Evolutionary conservation across 208 protist species (phyloP), one percentile per base, ranked within the genome.

Genomic region (Naegleria fowleri): DNA sequence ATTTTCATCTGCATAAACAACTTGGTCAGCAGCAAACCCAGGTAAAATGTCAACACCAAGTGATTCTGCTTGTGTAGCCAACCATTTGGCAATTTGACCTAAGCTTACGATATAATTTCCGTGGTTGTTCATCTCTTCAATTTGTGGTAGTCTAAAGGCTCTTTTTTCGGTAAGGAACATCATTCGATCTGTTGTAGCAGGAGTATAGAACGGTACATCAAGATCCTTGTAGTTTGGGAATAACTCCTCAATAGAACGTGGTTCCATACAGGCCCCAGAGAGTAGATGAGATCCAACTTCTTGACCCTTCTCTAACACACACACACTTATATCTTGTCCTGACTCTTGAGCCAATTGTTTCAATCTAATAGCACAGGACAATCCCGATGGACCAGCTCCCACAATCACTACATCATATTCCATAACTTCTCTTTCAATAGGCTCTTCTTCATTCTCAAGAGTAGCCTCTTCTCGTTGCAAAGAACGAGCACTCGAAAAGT

Each of bases 391-490:
- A 51, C 98, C 98, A 48, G 95, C 98, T 22, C 98, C 98, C 16
- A 99, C 96, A 90, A 99, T 95, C 13, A 99, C 95, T n/a, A 99
- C 98, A 92, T 99, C 98, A 90, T 97, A 98, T 84, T 98, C 96
- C 93, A 98, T 97, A 6, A 94, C 92, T 33, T 97, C 96, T 51
- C 97, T 95, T 88, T 95, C 93, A 86, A 97, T 79, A 36, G 67
- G 67, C 36, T 79, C 67, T 79, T 79, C 67, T 79, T 79, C 67
- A 48, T 48, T 48, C 43, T 48, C 43, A 48, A 48, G 43, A 48
- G 7, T 1, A 1, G 43, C 43, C 43, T 48, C 43, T 48, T 48
- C 5, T 9, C 7, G 43, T 48, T 48, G 43, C 1, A 48, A 9
- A 48, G 43, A 48, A 7, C 43, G 7, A 48, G 43, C n/a, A n/a